Base-by-base conservation (phyloP, 176 grass and related monocot genomes). In the Bolboschoenus planiculmis region DNA sequence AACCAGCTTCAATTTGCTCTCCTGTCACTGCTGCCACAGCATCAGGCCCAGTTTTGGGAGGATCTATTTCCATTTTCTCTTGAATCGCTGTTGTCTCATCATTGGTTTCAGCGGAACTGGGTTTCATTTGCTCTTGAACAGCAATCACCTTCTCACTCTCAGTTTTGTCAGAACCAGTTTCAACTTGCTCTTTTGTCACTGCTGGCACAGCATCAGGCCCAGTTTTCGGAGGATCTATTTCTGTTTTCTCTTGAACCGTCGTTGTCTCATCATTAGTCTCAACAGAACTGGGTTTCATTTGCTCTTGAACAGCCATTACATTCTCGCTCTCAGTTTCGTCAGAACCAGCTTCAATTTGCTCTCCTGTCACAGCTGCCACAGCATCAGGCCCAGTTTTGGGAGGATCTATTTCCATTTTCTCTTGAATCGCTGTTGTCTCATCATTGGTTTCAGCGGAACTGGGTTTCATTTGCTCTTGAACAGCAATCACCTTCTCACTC, bases 41-140 rank as follows among this genome's bases (percentile, higher is more conserved):
- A 40, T n/a, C 48, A 53, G 48, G 48, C 48, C 14, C 51, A 46
- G 21, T 8, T 18, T 78, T 18, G 15, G 30, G 26, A 57, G 76
- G 18, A 79, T 56, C 50, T 34, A 34, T 58, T 80, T 58, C 78
- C 30, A 36, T 59, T 59, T 80, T 37, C 53, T 80, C 78, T 80
- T 80, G 4, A 80, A 39, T 29, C 0, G 30, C 2, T 29, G 50
- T 15, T 34, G 46, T 55, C 40, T 78, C 74, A 54, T 31, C 50
- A 53, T 26, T 56, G 55, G 50, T 35, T 30, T 59, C 35, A 37
- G 9, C 27, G 20, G 78, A 36, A 80, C 78, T n/a, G 15, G 53
- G 50, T 40, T 80, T 35, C 36, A 58, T 56, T 11, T 16, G 74
- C 16, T 53, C 27, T 35, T n/a, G n/a, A n/a, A 33, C 74, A 78